Base-by-base conservation (phyloP, 2,329 filamentous ascomycete genomes). In the Albophoma yamanashiensis region DNA sequence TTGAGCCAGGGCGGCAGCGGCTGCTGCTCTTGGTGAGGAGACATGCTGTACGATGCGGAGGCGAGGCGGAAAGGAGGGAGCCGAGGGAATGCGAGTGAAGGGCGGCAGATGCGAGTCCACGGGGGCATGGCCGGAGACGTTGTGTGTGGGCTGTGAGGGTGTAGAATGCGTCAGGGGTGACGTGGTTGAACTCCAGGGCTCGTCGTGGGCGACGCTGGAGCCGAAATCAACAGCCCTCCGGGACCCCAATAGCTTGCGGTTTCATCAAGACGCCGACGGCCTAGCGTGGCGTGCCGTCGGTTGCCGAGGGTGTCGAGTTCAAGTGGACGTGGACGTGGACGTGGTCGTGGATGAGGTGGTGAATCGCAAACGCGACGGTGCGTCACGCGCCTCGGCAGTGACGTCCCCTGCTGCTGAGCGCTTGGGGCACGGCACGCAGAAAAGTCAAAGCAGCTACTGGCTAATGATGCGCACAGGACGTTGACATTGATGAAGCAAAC, bases 1-100 rank as follows among this genome's bases (percentile, higher is more conserved):
- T 65, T 62, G 14, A 77, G 70, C 74, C 75, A 76, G n/a, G 65
- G 38, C 8, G 63, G 62, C 6, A 56, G 62, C 40, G 57, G 59
- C 45, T 58, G 62, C 40, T 57, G 59, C 45, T 40, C 53, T 15
- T n/a, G 27, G n/a, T 31, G 39, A 22, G 34, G 8, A 9, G 57
- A 31, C 57, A 52, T 58, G 43, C 20, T 52, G 43, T 27, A 40
- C 8, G 31, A 5, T n/a, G 55, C 55, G 39, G 7, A 20, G 25
- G 39, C 15, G 38, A 56, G 27, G 20, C 47, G 27, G 8, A 31
- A 3, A 5, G 15, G 27, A 4, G n/a, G 1, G 47, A 31, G 47
- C 11, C 8, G 15, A 4, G 25, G 15, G 17, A 17, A 3, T 4
- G 15, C 5, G 47, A 53, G 20, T 20, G 9, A 11, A 11, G 15